Base-by-base conservation (phyloP, 805 yeast genomes). In the Saccharomycopsis javanensis region DNA sequence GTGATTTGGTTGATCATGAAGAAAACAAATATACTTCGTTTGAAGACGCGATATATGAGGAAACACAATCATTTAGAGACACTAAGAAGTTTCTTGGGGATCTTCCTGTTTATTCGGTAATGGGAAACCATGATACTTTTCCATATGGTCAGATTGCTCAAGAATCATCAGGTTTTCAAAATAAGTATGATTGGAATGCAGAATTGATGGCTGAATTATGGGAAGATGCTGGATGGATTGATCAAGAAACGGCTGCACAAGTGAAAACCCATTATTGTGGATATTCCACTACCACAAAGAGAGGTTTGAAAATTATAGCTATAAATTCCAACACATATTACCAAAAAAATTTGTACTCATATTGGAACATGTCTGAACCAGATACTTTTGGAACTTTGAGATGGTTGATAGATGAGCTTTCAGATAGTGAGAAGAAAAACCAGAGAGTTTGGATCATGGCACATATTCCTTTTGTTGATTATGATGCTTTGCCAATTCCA, bases 361-460 rank as follows among this genome's bases (percentile, higher is more conserved):
- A 77, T 64, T 72, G 76, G 70, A 74, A 75, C 60, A 76, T 79
- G 63, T 67, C 76, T 18, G 73, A 79, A 57, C 79, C 81, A 10
- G 88, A 84, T 63, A 72, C 78, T 25, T 82, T 83, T 64, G 89
- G 88, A 1, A 80, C 79, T 62, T 73, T 85, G 71, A 69, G 77
- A 62, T 85, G 83, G 66, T 68, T 85, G 60, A 76, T 81, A 53
- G 76, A 79, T 55, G 89, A 85, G 69, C 72, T 85, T 54, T 67
- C 77, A n/a, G 83, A 76, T 53, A 75, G 84, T 61, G 90, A 85
- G 68, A 57, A 63, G 35, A 72, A 71, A 7, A 79, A 79, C 53
- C 81, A 83, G 67, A 72, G 85, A 64, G 90, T 82, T n/a, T 85
- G 90, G 90, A 74, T 85, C 57, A 74, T 82, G 63, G 81, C 86